Evolutionary conservation across 495 filamentous ascomycete species (phyloP), one percentile per base, ranked within the genome.

Genomic region (Extremus antarcticus): DNA sequence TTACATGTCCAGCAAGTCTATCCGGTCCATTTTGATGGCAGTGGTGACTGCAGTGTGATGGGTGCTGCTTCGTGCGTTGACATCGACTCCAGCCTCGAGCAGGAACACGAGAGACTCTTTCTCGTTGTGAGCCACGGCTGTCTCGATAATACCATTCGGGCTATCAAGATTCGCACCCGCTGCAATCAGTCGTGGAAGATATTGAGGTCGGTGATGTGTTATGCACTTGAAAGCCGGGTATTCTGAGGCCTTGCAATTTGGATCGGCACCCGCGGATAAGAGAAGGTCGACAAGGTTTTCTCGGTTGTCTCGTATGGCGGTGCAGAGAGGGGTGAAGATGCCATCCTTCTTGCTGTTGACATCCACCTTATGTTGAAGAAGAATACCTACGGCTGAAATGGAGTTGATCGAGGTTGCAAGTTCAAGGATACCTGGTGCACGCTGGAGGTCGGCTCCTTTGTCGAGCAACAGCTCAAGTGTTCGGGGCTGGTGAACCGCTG

Each of bases 141-240:
- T 74, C 64, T 79, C 78, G n/a, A 77, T 64, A 50, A 79, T 77
- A 9, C 78, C 78, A 40, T 74, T 75, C n/a, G 75, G 76, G 4
- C 58, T 64, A 57, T 72, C 65, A 2, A 75, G 68, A 43, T 81
- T 70, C 3, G 72, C 76, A 8, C 78, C 78, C 0, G 75, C 74
- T 16, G 69, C 67, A 3, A 81, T 65, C 7, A 81, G 66, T 10
- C 68, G 65, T 0, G 73, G 71, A 0, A 80, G 70, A 53, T 74
- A 71, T 41, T 78, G 72, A 16, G 71, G 58, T 16, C 76, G 71
- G 50, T 72, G 65, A 56, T 80, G 77, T 2, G 77, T 80, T 10
- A 80, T 66, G 61, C 77, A 80, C 55, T 80, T 78, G 68, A 73
- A 79, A 16, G 71, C 67, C 1, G 77, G 76, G 58, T 77, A 78